Conservation (phyloP, 306 rosid genomes). For the Castanea mollissima region DNA sequence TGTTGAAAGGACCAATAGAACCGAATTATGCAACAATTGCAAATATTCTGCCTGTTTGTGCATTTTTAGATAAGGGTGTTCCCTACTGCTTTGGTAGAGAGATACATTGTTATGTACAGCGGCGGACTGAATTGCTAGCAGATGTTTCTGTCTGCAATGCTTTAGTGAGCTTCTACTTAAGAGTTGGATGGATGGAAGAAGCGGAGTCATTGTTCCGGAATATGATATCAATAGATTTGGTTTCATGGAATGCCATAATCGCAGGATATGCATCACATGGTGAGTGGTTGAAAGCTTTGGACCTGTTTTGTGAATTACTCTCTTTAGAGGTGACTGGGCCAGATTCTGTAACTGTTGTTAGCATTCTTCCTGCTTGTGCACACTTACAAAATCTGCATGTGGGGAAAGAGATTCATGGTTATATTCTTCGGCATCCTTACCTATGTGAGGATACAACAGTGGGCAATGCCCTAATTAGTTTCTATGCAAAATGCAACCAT, state of each 20-base stretch:
- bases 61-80: constrained; percentile 38
- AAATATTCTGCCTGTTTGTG: constrained; percentile 67
- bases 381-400: constrained; percentile 37
- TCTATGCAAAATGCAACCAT: constrained; percentile 64
- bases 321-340: constrained; percentile 33
- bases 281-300: constrained; percentile 74
- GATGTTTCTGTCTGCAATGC: constrained; percentile 73
- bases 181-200: constrained; percentile 51
- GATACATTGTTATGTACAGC: constrained; percentile 65
- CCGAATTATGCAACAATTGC: constrained; percentile 78
- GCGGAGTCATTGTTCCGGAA: constrained; percentile 61
- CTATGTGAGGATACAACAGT: constrained; percentile 50
- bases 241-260: constrained; percentile 87
- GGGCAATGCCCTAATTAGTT: constrained; percentile 79
- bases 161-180: constrained; percentile 72
- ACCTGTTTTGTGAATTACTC: constrained; percentile 47
- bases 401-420: constrained; percentile 73
- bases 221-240: constrained; percentile 74
- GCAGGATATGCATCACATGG: constrained; percentile 68
- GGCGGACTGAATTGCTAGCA: constrained; percentile 45
- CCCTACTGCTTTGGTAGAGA: constrained; percentile 60
- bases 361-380: constrained; percentile 75
- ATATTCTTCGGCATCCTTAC: constrained; percentile 51
- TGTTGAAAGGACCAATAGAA: constrained; percentile 53
- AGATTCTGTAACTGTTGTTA: constrained; percentile 72